Base-by-base conservation (phyloP, 1,284 basidiomycete genomes). In the Boletus subluridellus region DNA sequence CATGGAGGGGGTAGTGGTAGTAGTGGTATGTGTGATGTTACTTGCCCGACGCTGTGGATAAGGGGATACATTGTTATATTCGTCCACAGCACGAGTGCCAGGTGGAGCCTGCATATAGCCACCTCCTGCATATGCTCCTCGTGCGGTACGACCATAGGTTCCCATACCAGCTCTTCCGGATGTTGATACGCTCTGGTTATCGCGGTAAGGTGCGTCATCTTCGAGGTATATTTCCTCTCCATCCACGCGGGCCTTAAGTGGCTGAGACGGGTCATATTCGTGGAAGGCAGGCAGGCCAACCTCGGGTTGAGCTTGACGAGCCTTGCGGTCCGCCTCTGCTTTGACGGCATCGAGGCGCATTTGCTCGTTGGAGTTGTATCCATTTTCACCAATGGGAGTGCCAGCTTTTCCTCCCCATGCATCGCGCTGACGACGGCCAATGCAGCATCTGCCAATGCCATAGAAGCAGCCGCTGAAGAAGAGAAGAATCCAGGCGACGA, bases 401-500 rank as follows among this genome's bases (percentile, higher is more conserved):
- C 70, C 69, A 24, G 61, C 69, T 56, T 70, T 69, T 49, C 70
- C 73, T 17, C 67, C 72, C 71, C 73, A 76, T 28, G 72, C 73
- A 38, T 74, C 77, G 34, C 80, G 78, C 21, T 82, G 78, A 39
- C 80, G 74, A 34, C 86, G 78, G 21, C 75, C 79, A 34, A 92
- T 81, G 69, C 92, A 95, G 67, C 92, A 94, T 59, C 89, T 80
- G 28, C 92, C 92, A 48, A 93, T 66, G 6, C 86, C 81, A 68
- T 85, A 94, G 77, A 92, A 90, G 72, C 92, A 95, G 21, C 92
- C 92, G 49, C 87, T 86, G 71, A 95, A 86, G 77, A 92, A 91
- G 49, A 93, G 77, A 26, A 92, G 77, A 1, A 94, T 44, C 89
- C 90, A 94, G 0, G 92, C 89, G 0, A 84, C 89, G 38, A 95